Evolutionary conservation across 352 stramenopile genomes (phyloP).

Genomic region (Thalassiosira sp.): DNA sequence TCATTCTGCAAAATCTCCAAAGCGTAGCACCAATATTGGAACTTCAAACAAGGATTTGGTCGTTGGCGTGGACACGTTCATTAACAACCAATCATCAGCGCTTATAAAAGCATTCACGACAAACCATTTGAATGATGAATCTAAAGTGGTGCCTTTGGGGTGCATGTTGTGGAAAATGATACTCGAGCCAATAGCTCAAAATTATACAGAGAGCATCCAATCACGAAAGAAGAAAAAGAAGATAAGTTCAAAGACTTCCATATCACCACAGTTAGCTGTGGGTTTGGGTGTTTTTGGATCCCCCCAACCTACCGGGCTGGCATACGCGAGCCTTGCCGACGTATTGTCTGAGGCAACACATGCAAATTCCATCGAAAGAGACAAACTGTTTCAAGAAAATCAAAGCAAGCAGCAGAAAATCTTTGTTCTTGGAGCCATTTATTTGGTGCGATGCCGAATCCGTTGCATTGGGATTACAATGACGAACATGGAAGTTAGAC

Average conservation of each 20-base stretch:
- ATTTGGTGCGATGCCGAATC: constrained; percentile 28
- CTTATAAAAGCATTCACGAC: constrained; percentile 21
- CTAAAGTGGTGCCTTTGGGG: not conserved
- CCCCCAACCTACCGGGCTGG: not conserved
- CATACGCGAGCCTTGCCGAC: constrained; percentile 15
- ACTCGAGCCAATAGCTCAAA: constrained; percentile 22
- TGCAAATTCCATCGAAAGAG: not conserved
- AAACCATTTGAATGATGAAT: constrained; percentile 5
- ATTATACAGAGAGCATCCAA: constrained; percentile 6
- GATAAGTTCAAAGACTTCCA: not conserved
- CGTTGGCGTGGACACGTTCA: constrained; percentile 11
- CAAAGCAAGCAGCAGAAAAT: constrained; percentile 12
- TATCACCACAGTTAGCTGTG: constrained; percentile 17
- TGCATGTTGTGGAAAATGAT: constrained; percentile 15
- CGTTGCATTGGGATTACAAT: constrained; percentile 22
- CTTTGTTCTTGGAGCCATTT: constrained; percentile 25
- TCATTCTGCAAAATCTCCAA: constrained; percentile 2
- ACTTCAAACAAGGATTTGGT: not conserved
- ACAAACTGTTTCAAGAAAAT: not conserved
- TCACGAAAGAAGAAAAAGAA: constrained; percentile 15
- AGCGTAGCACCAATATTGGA: not conserved
- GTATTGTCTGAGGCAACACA: not conserved
- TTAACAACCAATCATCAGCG: constrained; percentile 6
- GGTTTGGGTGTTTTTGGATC: constrained; percentile 21
- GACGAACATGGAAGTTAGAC: not conserved